These are phyloP conservation scores for Cordyceps fumosorosea DNA, from an alignment of 2,329 filamentous ascomycete genomes.

Conservation along the genomic window DNA sequence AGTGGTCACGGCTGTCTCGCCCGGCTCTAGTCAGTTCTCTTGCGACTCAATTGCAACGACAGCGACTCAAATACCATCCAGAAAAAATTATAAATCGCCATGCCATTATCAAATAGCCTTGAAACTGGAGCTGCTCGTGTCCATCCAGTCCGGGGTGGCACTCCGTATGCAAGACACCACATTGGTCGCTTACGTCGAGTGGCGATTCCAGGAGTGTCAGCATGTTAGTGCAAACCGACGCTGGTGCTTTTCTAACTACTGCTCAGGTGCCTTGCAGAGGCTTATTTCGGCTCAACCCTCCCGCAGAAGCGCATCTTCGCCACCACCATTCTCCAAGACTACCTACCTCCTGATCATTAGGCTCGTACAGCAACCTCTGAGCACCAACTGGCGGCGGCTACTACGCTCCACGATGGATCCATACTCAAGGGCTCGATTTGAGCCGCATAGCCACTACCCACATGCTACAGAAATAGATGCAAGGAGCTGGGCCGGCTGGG, in stretches of 20 bases:
- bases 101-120: background rate
- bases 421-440: background rate
- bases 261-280: background rate
- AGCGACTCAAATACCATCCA: background rate
- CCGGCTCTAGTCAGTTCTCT: background rate
- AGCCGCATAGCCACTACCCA: slow-evolving; percentile 1
- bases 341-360: background rate
- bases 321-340: background rate
- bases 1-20: background rate
- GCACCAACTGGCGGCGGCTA: background rate
- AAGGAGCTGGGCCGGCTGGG: background rate
- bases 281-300: background rate
- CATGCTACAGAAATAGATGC: background rate
- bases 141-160: background rate
- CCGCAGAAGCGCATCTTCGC: slow-evolving; percentile 3
- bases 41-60: background rate
- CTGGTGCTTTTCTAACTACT: background rate
- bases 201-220: background rate
- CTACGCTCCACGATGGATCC: background rate
- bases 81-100: background rate
- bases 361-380: background rate
- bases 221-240: background rate
- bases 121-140: background rate
- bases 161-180: background rate
- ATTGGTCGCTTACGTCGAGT: background rate